phyloP scores from a whole-genome alignment of 1,139 yeast genomes.

The Casaregolazyma lundiana region DNA sequence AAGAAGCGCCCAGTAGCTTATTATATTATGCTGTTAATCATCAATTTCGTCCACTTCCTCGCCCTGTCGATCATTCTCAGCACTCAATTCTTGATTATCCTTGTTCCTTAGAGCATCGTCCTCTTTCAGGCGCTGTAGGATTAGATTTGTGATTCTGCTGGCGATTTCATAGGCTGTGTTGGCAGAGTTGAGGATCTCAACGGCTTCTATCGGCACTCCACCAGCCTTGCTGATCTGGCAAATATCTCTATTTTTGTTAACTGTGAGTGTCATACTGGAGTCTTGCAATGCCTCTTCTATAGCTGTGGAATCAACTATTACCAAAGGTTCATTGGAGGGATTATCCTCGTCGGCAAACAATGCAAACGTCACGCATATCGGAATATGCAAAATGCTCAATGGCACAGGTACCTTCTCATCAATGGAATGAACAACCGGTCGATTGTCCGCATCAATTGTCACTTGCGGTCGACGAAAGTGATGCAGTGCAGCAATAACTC shows the following conservation, averaged over 20 bases:
- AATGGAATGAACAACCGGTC: conserved; percentile 63
- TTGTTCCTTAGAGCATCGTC: conserved; percentile 43
- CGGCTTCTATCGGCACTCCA: conserved; percentile 79
- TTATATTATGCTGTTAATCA: background rate
- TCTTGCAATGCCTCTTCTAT: conserved; percentile 74
- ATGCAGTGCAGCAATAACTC: conserved; percentile 78
- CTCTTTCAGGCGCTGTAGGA: conserved; percentile 50
- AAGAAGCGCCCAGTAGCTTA: background rate
- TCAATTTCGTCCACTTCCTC: background rate
- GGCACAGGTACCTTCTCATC: conserved; percentile 86
- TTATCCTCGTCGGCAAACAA: conserved; percentile 49
- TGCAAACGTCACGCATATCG: conserved; percentile 85
- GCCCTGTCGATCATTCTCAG: conserved; percentile 30
- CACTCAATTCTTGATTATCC: conserved; percentile 31
- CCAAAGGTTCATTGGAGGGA: conserved; percentile 33
- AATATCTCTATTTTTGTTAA: conserved; percentile 84
- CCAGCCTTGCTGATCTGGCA: conserved; percentile 91
- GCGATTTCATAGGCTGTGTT: conserved; percentile 63
- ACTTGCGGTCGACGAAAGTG: conserved; percentile 85
- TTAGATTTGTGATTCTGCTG: conserved; percentile 57
- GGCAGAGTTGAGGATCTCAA: conserved; percentile 63
- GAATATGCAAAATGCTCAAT: conserved; percentile 79
- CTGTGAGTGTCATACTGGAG: conserved; percentile 77
- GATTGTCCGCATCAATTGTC: conserved; percentile 63
- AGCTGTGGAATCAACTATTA: conserved; percentile 70